These are phyloP conservation scores for Nidularia sp. DNA, from an alignment of 768 basidiomycete species.

Conservation along the genomic window DNA sequence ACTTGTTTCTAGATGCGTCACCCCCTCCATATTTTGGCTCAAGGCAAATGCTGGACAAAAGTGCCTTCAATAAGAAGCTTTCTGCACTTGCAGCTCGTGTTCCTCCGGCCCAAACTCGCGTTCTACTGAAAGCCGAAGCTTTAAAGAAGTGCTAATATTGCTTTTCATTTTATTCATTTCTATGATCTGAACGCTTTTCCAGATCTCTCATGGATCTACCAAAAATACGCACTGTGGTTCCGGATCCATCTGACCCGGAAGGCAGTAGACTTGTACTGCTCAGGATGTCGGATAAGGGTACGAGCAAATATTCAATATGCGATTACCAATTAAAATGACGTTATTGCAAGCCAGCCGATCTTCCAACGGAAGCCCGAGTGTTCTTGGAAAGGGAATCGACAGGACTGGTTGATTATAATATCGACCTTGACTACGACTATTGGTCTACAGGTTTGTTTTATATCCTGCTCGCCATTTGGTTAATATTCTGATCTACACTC, in stretches of 20 bases:
- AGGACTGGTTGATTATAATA: slow-evolving; percentile 50
- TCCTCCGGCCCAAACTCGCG: slow-evolving; percentile 48
- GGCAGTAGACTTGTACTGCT: slow-evolving; percentile 64
- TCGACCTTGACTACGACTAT: slow-evolving; percentile 78
- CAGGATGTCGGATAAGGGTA: slow-evolving; percentile 58
- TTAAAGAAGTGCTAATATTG: slow-evolving; percentile 72
- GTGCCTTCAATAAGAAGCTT: slow-evolving; percentile 61
- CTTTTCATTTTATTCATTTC: no score
- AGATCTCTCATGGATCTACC: slow-evolving; percentile 68
- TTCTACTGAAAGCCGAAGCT: slow-evolving; percentile 51
- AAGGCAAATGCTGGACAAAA: slow-evolving; percentile 51
- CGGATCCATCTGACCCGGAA: slow-evolving; percentile 42
- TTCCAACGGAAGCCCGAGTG: slow-evolving; percentile 49
- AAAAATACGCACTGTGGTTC: slow-evolving; percentile 57
- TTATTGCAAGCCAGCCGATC: slow-evolving; percentile 58
- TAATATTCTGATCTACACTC: neutral
- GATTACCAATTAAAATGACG: slow-evolving; percentile 14
- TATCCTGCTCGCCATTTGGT: neutral
- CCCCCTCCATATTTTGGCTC: slow-evolving; percentile 46
- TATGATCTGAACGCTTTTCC: slow-evolving; percentile 4
- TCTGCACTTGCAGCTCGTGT: slow-evolving; percentile 68
- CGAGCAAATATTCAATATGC: slow-evolving; percentile 11
- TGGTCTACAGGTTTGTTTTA: slow-evolving; percentile 72
- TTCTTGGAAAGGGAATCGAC: slow-evolving; percentile 54
- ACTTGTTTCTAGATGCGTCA: slow-evolving; percentile 32